Conservation (phyloP, 2,329 filamentous ascomycete genomes). For the Clonostachys sp. region DNA sequence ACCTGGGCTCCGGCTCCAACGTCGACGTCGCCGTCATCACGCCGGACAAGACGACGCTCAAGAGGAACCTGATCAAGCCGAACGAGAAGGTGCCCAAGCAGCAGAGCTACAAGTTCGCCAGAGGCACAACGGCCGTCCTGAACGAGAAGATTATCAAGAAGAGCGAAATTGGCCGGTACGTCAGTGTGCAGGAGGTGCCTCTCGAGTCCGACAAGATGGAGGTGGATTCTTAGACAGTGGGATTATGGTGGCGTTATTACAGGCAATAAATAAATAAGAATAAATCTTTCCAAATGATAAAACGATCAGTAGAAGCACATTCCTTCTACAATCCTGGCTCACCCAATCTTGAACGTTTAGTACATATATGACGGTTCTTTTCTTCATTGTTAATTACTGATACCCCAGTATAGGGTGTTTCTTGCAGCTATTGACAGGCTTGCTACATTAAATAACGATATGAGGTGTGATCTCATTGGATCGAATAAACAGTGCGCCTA, state of each 20-base stretch:
- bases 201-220: slow-evolving; percentile 68
- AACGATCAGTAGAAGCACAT: neutral
- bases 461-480: neutral
- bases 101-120: slow-evolving; percentile 85
- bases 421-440: too few relatives aligned
- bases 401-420: too few relatives aligned
- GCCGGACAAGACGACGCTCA: slow-evolving; percentile 86
- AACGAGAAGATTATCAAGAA: slow-evolving; percentile 95
- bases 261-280: neutral
- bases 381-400: too few relatives aligned
- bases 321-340: too few relatives aligned
- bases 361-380: too few relatives aligned
- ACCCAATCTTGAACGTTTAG: too few relatives aligned
- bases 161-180: slow-evolving; percentile 90
- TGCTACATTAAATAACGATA: neutral
- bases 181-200: slow-evolving; percentile 83
- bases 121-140: slow-evolving; percentile 90
- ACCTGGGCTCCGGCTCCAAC: slow-evolving; percentile 93
- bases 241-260: neutral
- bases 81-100: slow-evolving; percentile 90
- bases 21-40: slow-evolving; percentile 97
- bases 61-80: slow-evolving; percentile 89
- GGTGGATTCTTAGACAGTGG: slow-evolving; percentile 52
- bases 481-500: too few relatives aligned
- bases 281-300: neutral